Evolutionary conservation across 805 yeast genomes (phyloP).

Genomic region (Jamesozyma lodderae): DNA sequence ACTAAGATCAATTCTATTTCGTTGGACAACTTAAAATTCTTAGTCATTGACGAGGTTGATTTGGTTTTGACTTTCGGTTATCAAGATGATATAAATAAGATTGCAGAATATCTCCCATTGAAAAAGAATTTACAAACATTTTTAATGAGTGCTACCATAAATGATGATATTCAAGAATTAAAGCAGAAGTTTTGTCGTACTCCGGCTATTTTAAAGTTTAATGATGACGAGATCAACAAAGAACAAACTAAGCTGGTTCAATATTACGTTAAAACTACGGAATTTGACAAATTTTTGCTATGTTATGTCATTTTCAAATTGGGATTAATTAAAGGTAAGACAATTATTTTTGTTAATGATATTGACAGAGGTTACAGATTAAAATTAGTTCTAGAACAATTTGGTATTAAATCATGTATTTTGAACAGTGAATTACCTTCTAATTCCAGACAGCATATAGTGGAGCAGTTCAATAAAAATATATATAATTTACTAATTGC

Average conservation of each 20-base stretch:
- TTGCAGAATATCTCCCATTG: constrained; percentile 57
- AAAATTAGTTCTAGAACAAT: constrained; percentile 85
- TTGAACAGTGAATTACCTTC: constrained; percentile 88
- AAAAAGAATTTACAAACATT: constrained; percentile 76
- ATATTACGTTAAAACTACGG: constrained; percentile 77
- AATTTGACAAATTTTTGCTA: constrained; percentile 83
- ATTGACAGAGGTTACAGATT: constrained; percentile 93
- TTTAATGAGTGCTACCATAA: constrained; percentile 92
- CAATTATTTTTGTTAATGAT: constrained; percentile 82
- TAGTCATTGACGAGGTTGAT: constrained; percentile 94
- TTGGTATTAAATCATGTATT: constrained; percentile 83
- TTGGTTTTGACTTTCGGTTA: constrained; percentile 84
- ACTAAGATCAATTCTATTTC: constrained; percentile 38
- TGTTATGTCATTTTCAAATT: constrained; percentile 89
- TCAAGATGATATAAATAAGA: constrained; percentile 65
- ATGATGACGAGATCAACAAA: constrained; percentile 52
- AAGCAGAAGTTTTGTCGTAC: constrained; percentile 69
- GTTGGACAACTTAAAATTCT: constrained; percentile 48
- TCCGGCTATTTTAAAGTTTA: constrained; percentile 74
- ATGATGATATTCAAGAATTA: constrained; percentile 71
- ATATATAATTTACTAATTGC: constrained; percentile 84
- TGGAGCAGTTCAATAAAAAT: constrained; percentile 88
- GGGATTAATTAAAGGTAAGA: constrained; percentile 80
- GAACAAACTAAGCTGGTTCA: constrained; percentile 61
- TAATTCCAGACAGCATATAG: constrained; percentile 88